phyloP scores from a whole-genome alignment of 306 rosid genomes.

The Prunus padus region DNA sequence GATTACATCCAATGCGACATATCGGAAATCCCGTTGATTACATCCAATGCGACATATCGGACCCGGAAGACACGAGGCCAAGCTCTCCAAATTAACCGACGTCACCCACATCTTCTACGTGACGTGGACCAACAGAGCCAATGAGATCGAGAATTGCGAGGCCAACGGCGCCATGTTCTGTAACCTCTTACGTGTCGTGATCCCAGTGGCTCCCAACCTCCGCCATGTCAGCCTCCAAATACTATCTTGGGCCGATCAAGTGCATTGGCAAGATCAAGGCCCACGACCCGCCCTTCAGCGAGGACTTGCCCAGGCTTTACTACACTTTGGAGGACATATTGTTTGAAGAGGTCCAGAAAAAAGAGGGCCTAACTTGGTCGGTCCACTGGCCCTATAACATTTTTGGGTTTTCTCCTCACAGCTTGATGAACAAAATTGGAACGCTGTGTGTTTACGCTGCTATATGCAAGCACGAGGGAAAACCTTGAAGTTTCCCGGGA shows the following conservation, averaged over 20 bases:
- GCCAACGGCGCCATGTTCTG: constrained; percentile 59
- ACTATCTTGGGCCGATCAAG: constrained; percentile 53
- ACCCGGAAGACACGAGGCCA: constrained; percentile 45
- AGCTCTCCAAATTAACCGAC: constrained; percentile 54
- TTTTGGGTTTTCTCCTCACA: constrained; percentile 64
- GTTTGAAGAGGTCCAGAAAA: constrained; percentile 45
- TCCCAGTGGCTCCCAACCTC: constrained; percentile 58
- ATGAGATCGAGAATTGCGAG: constrained; percentile 50
- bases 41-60: constrained; percentile 66
- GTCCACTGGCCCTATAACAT: constrained; percentile 50
- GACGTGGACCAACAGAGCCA: constrained; percentile 46
- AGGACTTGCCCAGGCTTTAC: constrained; percentile 58
- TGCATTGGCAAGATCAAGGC: constrained; percentile 14
- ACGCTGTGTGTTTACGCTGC: constrained; percentile 53
- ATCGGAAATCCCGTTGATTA: too few species aligned
- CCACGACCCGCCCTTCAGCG: constrained; percentile 60
- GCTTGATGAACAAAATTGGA: constrained; percentile 57
- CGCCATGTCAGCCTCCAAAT: constrained; percentile 66
- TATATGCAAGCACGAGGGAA: constrained; percentile 58
- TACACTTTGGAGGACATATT: constrained; percentile 51
- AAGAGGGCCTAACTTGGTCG: constrained; percentile 52
- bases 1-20: too few species aligned
- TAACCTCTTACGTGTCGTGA: constrained; percentile 47
- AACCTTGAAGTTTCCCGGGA: constrained; percentile 56
- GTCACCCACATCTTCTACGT: constrained; percentile 69